These are phyloP conservation scores for Camellia japonica DNA, from an alignment of 148 eudicot genomes.

Conservation along the genomic window DNA sequence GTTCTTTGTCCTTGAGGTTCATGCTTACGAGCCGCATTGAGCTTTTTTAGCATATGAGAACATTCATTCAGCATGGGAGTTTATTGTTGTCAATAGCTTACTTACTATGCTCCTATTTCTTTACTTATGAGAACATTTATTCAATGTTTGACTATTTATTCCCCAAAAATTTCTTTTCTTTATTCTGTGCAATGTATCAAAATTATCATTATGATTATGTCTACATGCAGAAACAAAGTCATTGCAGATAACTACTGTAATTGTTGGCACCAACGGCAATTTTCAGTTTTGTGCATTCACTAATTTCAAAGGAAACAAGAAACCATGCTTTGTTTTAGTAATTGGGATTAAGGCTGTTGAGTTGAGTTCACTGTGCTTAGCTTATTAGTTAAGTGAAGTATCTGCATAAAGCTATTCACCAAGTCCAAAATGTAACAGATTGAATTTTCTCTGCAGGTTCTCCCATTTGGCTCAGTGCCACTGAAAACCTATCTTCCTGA, in stretches of 20 bases:
- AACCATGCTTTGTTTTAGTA: background rate
- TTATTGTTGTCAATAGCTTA: background rate
- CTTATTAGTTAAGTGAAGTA: slow-evolving; percentile 14
- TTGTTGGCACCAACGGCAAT: background rate
- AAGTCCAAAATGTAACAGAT: background rate
- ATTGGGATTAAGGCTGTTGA: background rate
- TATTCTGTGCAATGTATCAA: background rate
- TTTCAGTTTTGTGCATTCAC: background rate
- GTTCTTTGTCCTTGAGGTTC: background rate
- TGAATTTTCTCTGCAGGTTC: slow-evolving; percentile 26
- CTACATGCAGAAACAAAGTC: background rate
- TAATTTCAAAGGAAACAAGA: background rate
- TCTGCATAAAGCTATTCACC: slow-evolving; percentile 12
- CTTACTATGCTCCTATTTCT: background rate
- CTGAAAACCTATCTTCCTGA: slow-evolving; percentile 56
- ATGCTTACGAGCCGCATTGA: background rate
- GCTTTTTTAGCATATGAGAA: background rate
- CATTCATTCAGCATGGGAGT: background rate
- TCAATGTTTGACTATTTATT: background rate
- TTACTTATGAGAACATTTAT: background rate
- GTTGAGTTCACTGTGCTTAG: background rate
- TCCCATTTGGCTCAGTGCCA: slow-evolving; percentile 57
- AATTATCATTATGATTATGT: background rate
- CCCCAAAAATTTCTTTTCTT: background rate
- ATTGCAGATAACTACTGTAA: background rate